Evolutionary conservation across 495 filamentous ascomycete species (phyloP), one percentile per base, ranked within the genome.

Genomic region (Tuber brumale): DNA sequence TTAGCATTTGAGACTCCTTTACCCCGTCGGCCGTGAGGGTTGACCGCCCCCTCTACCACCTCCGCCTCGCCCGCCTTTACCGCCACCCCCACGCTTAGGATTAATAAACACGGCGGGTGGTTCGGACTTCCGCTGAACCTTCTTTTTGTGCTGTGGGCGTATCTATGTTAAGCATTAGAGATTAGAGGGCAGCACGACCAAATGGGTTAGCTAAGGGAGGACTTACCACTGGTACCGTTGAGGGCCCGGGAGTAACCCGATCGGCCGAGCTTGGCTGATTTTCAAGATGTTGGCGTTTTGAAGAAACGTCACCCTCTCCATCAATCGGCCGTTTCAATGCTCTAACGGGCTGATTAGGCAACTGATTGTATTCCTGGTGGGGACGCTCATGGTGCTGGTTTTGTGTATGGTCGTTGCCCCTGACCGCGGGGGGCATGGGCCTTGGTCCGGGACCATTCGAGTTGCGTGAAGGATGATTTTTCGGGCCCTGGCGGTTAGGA

Each of bases 101-200:
- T 74, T 75, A 41, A 77, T 76, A 66, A 77, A 77, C 23, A 74
- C 44, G 70, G 74, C 76, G 12, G 76, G 69, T 5, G 76, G 31
- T 41, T 31, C 42, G 10, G 72, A 57, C 42, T 41, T 77, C 51
- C 76, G n/a, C 27, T 70, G 73, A 37, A 9, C 71, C 72, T 71
- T 69, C 69, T 51, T 76, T 76, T 35, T 44, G 72, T 43, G 73
- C 4, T 46, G 72, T 27, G 12, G 73, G 48, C 42, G 45, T 14
- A 31, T 44, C 48, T 45, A 74, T 42, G 27, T 45, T 31, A 35
- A 74, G 66, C 37, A 43, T 73, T 66, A 75, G 75, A 35, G 10
- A 69, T 46, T 12, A 27, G 37, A 35, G 21, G 21, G 57, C 41
- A 70, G 18, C 1, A 31, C 41, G 21, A 19, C 3, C 44, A 35